These are phyloP conservation scores for Trichoderma sp. DNA, from an alignment of 2,329 filamentous ascomycete species.

Conservation along the genomic window DNA sequence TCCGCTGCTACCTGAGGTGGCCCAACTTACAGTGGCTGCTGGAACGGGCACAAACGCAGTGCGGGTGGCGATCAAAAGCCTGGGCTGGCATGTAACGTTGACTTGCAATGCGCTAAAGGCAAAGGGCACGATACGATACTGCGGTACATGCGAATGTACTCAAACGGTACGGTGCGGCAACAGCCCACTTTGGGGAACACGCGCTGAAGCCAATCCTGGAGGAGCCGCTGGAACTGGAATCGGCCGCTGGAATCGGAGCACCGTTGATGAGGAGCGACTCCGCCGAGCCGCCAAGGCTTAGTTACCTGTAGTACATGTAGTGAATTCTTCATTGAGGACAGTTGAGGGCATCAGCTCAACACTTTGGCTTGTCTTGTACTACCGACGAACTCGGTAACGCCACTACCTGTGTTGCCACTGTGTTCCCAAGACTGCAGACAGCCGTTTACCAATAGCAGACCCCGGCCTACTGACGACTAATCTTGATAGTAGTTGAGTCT, in stretches of 20 bases:
- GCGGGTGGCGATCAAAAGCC: constrained; percentile 8
- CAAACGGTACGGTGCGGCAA: neutral
- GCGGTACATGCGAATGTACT: neutral
- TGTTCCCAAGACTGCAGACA: too few species aligned
- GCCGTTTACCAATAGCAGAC: too few species aligned
- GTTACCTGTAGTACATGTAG: neutral
- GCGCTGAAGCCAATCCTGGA: constrained; percentile 2
- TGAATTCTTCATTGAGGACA: neutral
- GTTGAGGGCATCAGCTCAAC: neutral
- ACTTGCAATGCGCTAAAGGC: constrained; percentile 1
- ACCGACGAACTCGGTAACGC: neutral
- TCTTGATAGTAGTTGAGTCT: neutral
- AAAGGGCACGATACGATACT: neutral
- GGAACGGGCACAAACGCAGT: neutral
- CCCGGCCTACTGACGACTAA: neutral
- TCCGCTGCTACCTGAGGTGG: constrained; percentile 6
- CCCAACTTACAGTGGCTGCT: neutral
- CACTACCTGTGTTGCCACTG: neutral
- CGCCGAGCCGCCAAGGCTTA: neutral
- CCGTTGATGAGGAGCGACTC: neutral
- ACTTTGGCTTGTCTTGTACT: neutral
- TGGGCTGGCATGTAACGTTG: constrained; percentile 11
- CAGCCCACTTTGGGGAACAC: constrained; percentile 3
- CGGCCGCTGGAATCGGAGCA: neutral
- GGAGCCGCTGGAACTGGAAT: neutral